Evolutionary conservation across 164 flowering plant species (phyloP), one percentile per base, ranked within the genome.

Genomic region (Stephania japonica): DNA sequence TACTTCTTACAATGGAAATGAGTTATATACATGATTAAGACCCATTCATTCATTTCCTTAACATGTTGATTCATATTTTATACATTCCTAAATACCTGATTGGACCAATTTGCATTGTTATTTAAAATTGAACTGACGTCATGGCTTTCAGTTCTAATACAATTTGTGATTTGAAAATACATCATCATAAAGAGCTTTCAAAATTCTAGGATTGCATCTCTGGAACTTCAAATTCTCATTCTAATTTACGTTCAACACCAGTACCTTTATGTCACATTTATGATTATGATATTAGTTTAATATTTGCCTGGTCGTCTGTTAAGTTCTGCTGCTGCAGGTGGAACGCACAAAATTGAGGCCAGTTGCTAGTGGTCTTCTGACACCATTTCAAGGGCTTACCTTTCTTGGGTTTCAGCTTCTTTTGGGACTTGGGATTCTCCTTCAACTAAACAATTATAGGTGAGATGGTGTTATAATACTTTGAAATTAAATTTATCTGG

Each of bases 371-470:
- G 98, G 99, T 67, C 75, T 82, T 79, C 80, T 95, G 77, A 87
- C 98, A 61, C 98, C 93, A 75, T 89, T 88, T 80, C 91, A 91
- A 80, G 99, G 98, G 62, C 75, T 91, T 70, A 77, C 79, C 80
- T 95, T 95, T 87, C 92, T 95, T 73, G 98, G 97, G 25, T 71
- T 85, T 75, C 99, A 93, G 71, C 80, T 93, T 81, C 81, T 90
- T 72, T 87, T 95, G 81, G 99, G 98, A 73, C 89, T 95, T 77
- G 97, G 97, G 32, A 93, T 95, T 81, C 94, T 95, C 66, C 90
- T 91, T 73, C 97, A 91, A 76, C 85, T 95, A 65, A 93, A 95
- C 75, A 85, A 84, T 80, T 93, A 85, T 73, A 95, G 99, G 99
- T 91, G 77, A 49, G 81, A 16, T 79, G 44, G 38, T 72, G 9